A percentile compares a stretch with the other conserved stretches of the same genome.
These are phyloP conservation scores for Rhipidocladum racemiflorum DNA, from an alignment of 176 grass and related monocot species.

Conservation along the genomic window DNA sequence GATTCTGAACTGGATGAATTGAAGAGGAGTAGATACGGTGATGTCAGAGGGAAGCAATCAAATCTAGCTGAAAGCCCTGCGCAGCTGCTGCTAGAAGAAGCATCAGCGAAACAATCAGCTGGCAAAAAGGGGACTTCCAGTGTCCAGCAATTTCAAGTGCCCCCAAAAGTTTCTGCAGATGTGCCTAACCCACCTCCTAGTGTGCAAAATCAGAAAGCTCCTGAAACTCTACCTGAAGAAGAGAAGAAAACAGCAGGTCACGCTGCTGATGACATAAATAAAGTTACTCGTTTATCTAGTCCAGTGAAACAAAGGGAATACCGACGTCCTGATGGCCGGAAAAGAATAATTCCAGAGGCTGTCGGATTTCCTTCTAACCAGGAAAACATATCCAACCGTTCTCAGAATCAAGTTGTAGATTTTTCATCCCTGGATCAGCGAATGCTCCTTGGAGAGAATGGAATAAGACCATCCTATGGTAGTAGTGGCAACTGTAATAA, in stretches of 20 bases:
- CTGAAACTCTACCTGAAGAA: constrained; percentile 52
- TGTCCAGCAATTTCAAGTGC: constrained; percentile 51
- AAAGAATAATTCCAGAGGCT: constrained; percentile 98
- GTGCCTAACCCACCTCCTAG: constrained; percentile 31
- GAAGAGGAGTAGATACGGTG: constrained; percentile 91
- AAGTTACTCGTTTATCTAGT: constrained; percentile 58
- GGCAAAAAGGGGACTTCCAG: constrained; percentile 47
- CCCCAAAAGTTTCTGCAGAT: constrained; percentile 52
- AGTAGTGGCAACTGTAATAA: constrained; percentile 48
- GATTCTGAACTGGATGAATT: constrained; percentile 91
- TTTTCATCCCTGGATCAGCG: constrained; percentile 63
- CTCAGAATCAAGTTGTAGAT: constrained; percentile 52
- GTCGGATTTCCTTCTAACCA: constrained; percentile 79
- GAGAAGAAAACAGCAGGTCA: constrained; percentile 52
- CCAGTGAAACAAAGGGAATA: constrained; percentile 97
- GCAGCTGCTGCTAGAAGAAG: constrained; percentile 83
- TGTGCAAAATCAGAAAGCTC: constrained; percentile 55
- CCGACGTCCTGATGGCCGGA: constrained; percentile 84
- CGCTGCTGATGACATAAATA: constrained; percentile 51
- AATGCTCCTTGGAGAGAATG: constrained; percentile 44
- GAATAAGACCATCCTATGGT: constrained; percentile 51
- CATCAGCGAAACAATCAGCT: constrained; percentile 65
- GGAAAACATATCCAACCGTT: constrained; percentile 53
- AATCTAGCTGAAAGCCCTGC: constrained; percentile 87
- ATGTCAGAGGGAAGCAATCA: constrained; percentile 89